A percentile compares a stretch with the other conserved stretches of the same genome.
Evolutionary conservation across 2,329 filamentous ascomycete genomes (phyloP).

Genomic region (Endocalyx cinctus): DNA sequence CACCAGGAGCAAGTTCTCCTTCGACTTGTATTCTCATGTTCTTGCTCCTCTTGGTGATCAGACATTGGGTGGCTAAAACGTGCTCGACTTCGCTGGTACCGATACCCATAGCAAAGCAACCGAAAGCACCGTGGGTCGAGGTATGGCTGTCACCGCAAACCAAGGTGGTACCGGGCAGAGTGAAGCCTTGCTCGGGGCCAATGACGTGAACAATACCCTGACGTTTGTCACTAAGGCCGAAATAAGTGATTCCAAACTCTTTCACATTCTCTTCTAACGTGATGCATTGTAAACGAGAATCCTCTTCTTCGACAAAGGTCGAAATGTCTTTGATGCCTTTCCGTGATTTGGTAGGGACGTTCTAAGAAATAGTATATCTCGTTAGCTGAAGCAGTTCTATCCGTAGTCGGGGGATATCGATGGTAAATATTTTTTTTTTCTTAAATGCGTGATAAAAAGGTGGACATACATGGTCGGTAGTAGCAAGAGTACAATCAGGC

Average conservation of each 20-base stretch:
- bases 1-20: conserved; percentile 81
- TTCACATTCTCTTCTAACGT: conserved; percentile 97
- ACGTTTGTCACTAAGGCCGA: conserved; percentile 90
- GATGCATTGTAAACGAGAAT: conserved; percentile 88
- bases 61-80: conserved; percentile 90
- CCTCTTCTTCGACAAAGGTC: conserved; percentile 90
- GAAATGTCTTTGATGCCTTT: conserved; percentile 92
- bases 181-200: conserved; percentile 97
- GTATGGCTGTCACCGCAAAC: conserved; percentile 98
- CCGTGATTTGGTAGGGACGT: conserved; percentile 85
- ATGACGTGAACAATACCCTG: conserved; percentile 99
- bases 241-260: conserved; percentile 94
- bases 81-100: conserved; percentile 98
- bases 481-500: conserved; percentile 94
- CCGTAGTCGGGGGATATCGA: too few relatives aligned
- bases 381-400: conserved; percentile 15
- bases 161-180: conserved; percentile 90
- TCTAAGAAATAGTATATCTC: conserved; percentile 49
- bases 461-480: conserved; percentile 83
- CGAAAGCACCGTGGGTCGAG: conserved; percentile 95
- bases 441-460: too few relatives aligned
- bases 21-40: conserved; percentile 98
- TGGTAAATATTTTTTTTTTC: too few relatives aligned
- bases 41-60: conserved; percentile 93
- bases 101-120: conserved; percentile 91